Evolutionary conservation across 805 yeast genomes (phyloP).

Genomic region (Saccharomyces jurei): DNA sequence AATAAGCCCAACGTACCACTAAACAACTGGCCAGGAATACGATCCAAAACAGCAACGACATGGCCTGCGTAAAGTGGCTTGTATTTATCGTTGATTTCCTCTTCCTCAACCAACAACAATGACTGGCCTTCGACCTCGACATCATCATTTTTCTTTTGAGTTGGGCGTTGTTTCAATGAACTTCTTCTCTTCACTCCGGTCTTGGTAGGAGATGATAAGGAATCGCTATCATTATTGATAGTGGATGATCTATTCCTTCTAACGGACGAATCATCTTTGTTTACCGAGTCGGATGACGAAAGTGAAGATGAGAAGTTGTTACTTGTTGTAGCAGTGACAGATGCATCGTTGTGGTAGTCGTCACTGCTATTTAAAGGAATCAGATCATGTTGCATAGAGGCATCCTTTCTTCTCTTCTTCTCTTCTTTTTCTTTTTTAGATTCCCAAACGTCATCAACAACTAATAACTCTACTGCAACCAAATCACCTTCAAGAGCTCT

Average conservation of each 20-base stretch:
- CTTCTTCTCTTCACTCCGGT: slow-evolving; percentile 58
- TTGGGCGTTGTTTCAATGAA: slow-evolving; percentile 88
- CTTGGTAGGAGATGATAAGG: slow-evolving; percentile 33
- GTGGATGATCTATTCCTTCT: slow-evolving; percentile 9
- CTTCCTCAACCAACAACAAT: slow-evolving; percentile 83
- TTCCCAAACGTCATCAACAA: slow-evolving; percentile 97
- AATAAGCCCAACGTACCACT: slow-evolving; percentile 89
- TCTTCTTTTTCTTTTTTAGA: slow-evolving; percentile 95
- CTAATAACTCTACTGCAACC: slow-evolving; percentile 89
- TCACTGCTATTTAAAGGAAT: slow-evolving; percentile 37
- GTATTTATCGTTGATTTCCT: slow-evolving; percentile 84
- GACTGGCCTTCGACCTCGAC: slow-evolving; percentile 98
- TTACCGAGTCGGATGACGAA: slow-evolving; percentile 7
- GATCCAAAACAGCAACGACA: slow-evolving; percentile 94
- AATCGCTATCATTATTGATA: slow-evolving; percentile 30
- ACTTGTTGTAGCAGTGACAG: slow-evolving; percentile 38
- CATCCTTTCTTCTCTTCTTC: slow-evolving; percentile 82
- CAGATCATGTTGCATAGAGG: slow-evolving; percentile 35
- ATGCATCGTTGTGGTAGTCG: slow-evolving; percentile 76
- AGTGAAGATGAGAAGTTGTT: slow-evolving; percentile 8
- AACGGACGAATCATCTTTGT: slow-evolving; percentile 11
- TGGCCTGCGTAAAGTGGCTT: slow-evolving; percentile 97
- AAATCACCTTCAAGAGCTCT: slow-evolving; percentile 95
- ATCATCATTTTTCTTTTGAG: slow-evolving; percentile 95
- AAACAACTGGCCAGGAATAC: slow-evolving; percentile 93